Evolutionary conservation across 2,329 filamentous ascomycete genomes (phyloP).

Genomic region (Calcarisporium arbuscula): DNA sequence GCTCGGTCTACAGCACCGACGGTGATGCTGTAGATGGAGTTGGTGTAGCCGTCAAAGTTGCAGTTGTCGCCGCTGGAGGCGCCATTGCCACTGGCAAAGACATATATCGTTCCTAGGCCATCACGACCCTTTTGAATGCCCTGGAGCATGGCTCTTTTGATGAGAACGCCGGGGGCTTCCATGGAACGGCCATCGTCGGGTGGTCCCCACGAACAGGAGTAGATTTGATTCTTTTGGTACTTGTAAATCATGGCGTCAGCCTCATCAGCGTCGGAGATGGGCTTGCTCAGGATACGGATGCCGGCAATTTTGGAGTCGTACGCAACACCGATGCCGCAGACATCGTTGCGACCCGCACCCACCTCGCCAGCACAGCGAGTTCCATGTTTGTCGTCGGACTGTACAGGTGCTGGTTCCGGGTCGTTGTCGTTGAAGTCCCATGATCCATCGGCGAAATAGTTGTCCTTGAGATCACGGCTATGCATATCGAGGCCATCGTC

Average conservation of each 20-base stretch:
- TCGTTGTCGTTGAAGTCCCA: conserved; percentile 92
- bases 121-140: conserved; percentile 81
- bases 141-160: conserved; percentile 84
- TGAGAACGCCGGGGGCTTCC: conserved; percentile 86
- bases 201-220: conserved; percentile 98
- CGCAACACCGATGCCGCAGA: conserved; percentile 92
- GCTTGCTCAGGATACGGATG: conserved; percentile 84
- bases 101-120: conserved; percentile 84
- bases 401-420: conserved; percentile 70
- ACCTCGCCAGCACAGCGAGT: conserved; percentile 95
- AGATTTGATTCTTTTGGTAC: conserved; percentile 88
- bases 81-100: conserved; percentile 92
- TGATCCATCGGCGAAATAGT: conserved; percentile 89
- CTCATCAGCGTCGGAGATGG: conserved; percentile 89
- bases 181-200: conserved; percentile 90
- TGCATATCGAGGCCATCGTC: conserved; percentile 96
- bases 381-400: conserved; percentile 82
- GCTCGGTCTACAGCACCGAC: conserved; percentile 87
- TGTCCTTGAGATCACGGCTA: conserved; percentile 83
- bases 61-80: conserved; percentile 86
- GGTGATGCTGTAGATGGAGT: conserved; percentile 98
- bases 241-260: conserved; percentile 89
- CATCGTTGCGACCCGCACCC: conserved; percentile 82
- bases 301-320: conserved; percentile 88
- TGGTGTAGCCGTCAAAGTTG: conserved; percentile 99